phyloP scores from a whole-genome alignment of 306 rosid species.

The Vigna trinervia region DNA sequence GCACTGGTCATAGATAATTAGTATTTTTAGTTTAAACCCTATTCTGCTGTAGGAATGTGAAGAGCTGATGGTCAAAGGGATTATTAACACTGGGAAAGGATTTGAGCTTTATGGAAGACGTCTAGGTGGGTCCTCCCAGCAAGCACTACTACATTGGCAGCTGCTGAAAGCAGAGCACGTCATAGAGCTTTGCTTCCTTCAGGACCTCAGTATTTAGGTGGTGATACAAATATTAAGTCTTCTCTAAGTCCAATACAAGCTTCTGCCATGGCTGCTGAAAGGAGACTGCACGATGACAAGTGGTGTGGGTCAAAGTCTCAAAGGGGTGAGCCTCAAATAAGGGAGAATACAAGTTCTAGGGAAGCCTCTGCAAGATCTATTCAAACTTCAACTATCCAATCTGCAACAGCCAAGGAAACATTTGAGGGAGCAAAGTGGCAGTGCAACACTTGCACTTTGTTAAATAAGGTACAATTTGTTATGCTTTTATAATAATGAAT shows the following conservation, averaged over 20 bases:
- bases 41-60: constrained; percentile 62
- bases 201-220: constrained; percentile 68
- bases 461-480: constrained; percentile 53
- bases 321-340: constrained; percentile 38
- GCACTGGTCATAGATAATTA: constrained; percentile 22
- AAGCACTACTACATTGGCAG: constrained; percentile 55
- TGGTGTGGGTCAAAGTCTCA: constrained; percentile 67
- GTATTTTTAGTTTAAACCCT: constrained; percentile 15
- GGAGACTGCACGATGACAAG: constrained; percentile 67
- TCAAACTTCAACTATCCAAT: constrained; percentile 27
- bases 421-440: constrained; percentile 52
- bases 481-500: background rate
- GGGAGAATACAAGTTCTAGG: constrained; percentile 30
- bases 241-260: constrained; percentile 71
- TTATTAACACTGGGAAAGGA: constrained; percentile 58
- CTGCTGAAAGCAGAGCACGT: constrained; percentile 64
- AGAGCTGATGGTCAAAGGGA: constrained; percentile 62
- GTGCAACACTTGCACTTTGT: constrained; percentile 57
- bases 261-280: constrained; percentile 73
- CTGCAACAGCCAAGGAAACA: constrained; percentile 34
- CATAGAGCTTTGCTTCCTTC: constrained; percentile 54
- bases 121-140: constrained; percentile 61
- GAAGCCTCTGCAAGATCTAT: constrained; percentile 46
- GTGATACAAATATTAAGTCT: constrained; percentile 55
- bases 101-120: constrained; percentile 60